Percentiles rank a stretch among this genome's conserved stretches.
phyloP scores from a whole-genome alignment of 345 rosid species.

The Pistacia vera region DNA sequence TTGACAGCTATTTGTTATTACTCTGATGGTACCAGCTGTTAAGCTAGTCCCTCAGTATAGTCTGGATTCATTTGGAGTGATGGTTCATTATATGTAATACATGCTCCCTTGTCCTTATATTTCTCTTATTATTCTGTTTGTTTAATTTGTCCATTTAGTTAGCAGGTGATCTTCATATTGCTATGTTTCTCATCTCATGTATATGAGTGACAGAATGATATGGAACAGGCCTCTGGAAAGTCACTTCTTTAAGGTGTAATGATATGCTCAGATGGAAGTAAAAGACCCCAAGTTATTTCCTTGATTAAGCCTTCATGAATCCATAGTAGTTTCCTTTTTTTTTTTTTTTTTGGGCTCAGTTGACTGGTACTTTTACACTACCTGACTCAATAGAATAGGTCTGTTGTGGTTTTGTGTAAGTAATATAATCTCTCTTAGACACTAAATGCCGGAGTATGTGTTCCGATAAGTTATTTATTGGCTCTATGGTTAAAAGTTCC shows the following conservation, averaged over 20 bases:
- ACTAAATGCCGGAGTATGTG: too few relatives aligned
- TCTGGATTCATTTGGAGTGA: background rate
- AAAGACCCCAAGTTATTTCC: background rate
- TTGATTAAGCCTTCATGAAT: background rate
- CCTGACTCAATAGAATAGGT: too few relatives aligned
- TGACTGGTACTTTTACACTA: too few relatives aligned
- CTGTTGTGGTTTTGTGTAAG: too few relatives aligned
- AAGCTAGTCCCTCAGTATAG: too few relatives aligned
- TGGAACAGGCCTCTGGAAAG: background rate
- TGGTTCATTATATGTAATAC: background rate
- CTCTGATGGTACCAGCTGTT: background rate
- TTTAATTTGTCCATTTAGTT: background rate
- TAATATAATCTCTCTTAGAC: too few relatives aligned
- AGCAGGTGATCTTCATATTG: background rate
- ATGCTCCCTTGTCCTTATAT: background rate
- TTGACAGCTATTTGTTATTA: background rate
- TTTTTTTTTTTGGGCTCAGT: too few relatives aligned
- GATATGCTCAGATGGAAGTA: background rate
- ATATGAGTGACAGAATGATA: background rate
- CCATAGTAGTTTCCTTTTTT: too few relatives aligned
- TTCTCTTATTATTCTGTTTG: background rate
- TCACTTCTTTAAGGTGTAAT: background rate
- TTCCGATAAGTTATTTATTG: too few relatives aligned
- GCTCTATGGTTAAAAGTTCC: too few relatives aligned
- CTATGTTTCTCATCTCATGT: background rate